Evolutionary conservation across 306 rosid species (phyloP).

Genomic region (Luffa aegyptiaca): DNA sequence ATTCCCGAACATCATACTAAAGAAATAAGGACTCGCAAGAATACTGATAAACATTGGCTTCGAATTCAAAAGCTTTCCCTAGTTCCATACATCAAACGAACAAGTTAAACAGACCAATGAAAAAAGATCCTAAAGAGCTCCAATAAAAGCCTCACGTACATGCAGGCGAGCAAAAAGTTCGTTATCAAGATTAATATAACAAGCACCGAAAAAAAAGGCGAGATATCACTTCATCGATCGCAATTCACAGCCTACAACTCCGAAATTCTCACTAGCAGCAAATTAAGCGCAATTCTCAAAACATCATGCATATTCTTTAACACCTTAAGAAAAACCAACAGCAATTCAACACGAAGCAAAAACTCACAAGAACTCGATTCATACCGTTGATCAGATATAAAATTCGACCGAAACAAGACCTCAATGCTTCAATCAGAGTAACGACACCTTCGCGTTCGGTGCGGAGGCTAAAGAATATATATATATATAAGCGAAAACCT

Average conservation of each 20-base stretch:
- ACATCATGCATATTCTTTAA: neutral
- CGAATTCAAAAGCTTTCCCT: neutral
- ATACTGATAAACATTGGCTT: neutral
- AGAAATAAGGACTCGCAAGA: neutral
- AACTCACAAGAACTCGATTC: neutral
- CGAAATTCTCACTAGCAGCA: neutral
- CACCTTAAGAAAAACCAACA: neutral
- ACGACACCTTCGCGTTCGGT: neutral
- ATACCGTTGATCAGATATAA: constrained; percentile 1
- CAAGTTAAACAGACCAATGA: neutral
- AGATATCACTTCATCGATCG: neutral
- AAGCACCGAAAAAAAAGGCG: neutral
- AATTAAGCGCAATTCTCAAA: neutral
- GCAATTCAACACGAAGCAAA: neutral
- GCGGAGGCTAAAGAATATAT: neutral
- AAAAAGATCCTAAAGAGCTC: neutral
- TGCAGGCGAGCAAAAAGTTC: neutral
- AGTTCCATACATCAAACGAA: neutral
- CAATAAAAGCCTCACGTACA: neutral
- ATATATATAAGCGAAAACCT: neutral
- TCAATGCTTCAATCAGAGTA: neutral
- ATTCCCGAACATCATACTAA: neutral
- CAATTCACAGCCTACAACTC: neutral
- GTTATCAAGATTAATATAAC: neutral
- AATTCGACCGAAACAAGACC: neutral